phyloP scores from a whole-genome alignment of 2,329 filamentous ascomycete genomes.

The Fusarium marasasianum region DNA sequence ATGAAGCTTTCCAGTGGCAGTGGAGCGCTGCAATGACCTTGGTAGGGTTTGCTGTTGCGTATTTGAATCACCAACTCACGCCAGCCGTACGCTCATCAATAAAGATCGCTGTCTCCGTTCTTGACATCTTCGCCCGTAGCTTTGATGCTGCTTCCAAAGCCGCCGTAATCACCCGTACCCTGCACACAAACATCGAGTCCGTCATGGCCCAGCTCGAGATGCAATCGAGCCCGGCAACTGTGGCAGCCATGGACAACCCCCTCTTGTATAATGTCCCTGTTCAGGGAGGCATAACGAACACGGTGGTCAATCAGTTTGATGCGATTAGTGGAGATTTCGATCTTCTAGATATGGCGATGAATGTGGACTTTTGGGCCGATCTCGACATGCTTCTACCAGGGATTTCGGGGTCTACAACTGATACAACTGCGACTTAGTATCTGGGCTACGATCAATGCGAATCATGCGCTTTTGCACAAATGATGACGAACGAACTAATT shows the following conservation, averaged over 20 bases:
- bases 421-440: not conserved
- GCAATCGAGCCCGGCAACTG: not conserved
- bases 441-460: not conserved
- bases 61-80: not conserved
- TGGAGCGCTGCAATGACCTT: conserved; percentile 13
- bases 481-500: rapidly evolving
- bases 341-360: conserved; percentile 13
- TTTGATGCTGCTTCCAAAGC: conserved; percentile 10
- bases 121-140: not conserved
- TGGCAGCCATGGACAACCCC: rapidly evolving
- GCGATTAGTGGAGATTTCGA: not conserved
- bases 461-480: rapidly evolving
- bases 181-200: conserved; percentile 4
- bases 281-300: not conserved
- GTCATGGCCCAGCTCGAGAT: conserved; percentile 4
- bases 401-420: not conserved
- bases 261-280: not conserved
- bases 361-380: conserved; percentile 18
- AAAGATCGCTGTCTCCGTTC: not conserved
- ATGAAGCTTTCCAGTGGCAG: conserved; percentile 18
- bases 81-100: not conserved
- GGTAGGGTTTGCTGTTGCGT: not conserved
- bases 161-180: not conserved
- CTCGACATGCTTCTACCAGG: conserved; percentile 1
- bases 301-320: not conserved